These are phyloP conservation scores for Aspergillus chevalieri DNA, from an alignment of 2,329 filamentous ascomycete genomes.

Conservation along the genomic window DNA sequence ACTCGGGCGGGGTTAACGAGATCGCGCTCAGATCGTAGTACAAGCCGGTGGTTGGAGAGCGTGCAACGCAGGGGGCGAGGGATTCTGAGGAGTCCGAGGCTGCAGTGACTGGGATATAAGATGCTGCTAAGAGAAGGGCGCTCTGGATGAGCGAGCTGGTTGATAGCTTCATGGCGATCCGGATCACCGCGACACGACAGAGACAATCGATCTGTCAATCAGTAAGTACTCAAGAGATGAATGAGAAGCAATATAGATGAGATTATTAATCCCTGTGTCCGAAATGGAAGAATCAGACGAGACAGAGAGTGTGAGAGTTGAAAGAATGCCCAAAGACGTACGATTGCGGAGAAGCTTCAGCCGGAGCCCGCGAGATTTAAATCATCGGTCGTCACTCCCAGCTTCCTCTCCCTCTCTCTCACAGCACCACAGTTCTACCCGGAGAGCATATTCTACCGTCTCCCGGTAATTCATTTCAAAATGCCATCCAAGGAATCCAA, in stretches of 20 bases:
- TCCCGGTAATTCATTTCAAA: not conserved
- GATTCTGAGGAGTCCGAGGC: constrained; percentile 37
- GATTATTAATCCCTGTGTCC: too few species aligned
- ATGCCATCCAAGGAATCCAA: constrained; percentile 32
- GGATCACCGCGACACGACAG: not conserved
- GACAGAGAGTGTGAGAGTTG: not conserved
- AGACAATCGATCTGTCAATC: too few species aligned
- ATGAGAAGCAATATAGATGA: too few species aligned
- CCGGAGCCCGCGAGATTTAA: constrained; percentile 7
- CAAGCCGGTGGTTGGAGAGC: constrained; percentile 54
- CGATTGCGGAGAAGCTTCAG: constrained; percentile 12
- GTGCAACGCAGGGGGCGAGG: constrained; percentile 54
- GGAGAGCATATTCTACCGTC: not conserved
- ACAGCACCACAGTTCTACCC: not conserved
- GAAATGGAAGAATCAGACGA: too few species aligned
- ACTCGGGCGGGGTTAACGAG: constrained; percentile 44
- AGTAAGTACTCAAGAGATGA: too few species aligned
- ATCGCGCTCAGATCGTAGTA: constrained; percentile 60
- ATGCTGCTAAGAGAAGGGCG: constrained; percentile 29
- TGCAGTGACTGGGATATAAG: constrained; percentile 20
- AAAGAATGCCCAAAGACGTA: not conserved
- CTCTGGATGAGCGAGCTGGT: constrained; percentile 22
- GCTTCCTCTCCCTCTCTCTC: not conserved
- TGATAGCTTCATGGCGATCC: constrained; percentile 29
- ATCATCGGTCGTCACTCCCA: constrained; percentile 17